Evolutionary conservation across 2,329 filamentous ascomycete species (phyloP).

Genomic region (Fonsecaea multimorphosa): DNA sequence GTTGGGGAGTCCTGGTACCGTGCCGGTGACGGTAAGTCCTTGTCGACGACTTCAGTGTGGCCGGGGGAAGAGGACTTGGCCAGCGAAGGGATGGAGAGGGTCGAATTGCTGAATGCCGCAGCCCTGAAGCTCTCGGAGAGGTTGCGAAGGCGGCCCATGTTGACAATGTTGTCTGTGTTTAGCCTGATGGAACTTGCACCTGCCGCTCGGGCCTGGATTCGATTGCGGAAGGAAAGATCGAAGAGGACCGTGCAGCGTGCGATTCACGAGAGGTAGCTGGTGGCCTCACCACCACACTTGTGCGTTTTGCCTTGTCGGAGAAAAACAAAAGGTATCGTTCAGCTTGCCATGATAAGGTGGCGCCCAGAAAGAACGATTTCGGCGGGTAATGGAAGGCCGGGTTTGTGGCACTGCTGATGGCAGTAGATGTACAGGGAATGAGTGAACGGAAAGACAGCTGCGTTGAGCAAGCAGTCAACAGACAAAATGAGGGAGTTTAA

Average conservation of each 20-base stretch:
- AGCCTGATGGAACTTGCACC: conserved; percentile 15
- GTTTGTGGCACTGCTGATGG: conserved; percentile 21
- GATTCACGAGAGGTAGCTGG: conserved; percentile 7
- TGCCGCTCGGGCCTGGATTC: neutral
- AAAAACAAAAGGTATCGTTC: conserved; percentile 7
- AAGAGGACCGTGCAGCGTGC: conserved; percentile 19
- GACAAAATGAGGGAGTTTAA: conserved; percentile 18
- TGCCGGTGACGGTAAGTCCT: conserved; percentile 27
- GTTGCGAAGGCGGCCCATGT: conserved; percentile 39
- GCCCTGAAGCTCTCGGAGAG: conserved; percentile 39
- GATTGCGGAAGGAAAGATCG: conserved; percentile 12
- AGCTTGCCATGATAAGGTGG: conserved; percentile 16
- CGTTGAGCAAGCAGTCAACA: conserved; percentile 4
- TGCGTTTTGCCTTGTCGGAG: conserved; percentile 1
- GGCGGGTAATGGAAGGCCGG: neutral
- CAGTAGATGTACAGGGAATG: conserved; percentile 6
- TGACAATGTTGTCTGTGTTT: conserved; percentile 17
- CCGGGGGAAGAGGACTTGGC: conserved; percentile 28
- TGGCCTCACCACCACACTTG: conserved; percentile 12
- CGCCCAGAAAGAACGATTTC: conserved; percentile 5
- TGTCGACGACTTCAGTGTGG: conserved; percentile 27
- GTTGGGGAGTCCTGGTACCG: conserved; percentile 29
- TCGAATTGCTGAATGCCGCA: conserved; percentile 34
- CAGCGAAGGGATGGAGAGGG: conserved; percentile 25
- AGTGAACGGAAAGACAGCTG: conserved; percentile 1